Base-by-base conservation (phyloP, 2,329 filamentous ascomycete genomes). In the Neofusicoccum sp. region DNA sequence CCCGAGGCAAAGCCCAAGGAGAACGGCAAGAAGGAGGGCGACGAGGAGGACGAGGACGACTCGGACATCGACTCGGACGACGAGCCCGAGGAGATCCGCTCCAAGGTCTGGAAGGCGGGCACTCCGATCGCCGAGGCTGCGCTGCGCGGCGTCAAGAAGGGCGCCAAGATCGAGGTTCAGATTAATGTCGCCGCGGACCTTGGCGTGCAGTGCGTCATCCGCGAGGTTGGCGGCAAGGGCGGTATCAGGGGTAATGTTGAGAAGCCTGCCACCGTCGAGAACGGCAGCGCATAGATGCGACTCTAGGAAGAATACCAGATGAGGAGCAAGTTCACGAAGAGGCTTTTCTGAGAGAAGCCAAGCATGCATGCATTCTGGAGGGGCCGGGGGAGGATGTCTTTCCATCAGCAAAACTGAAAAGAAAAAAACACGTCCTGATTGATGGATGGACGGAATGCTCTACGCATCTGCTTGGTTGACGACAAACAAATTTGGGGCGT, bases 51-150 rank as follows among this genome's bases (percentile, higher is more conserved):
- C 63, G 85, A 85, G 64, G 86, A 89, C 59, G 85, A 81, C 0
- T 2, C 66, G 1, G 56, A 63, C 36, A 65, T 67, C 2, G 71
- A 73, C 8, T 56, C 62, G 1, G 64, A 68, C 9, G 69, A 97
- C 39, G 92, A 96, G 70, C 90, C 90, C 62, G 91, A 97, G 78
- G 93, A 97, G 81, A 85, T 88, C 72, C 85, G 93, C 67, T 91
- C 96, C 80, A 93, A 95, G 84, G 83, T 95, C 64, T 97, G 93
- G 92, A 97, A 96, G 84, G 85, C 92, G 52, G 91, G 91, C 70
- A 87, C 84, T 67, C 83, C 89, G 34, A 86, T 99, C 65, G 93
- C 93, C 65, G 95, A 99, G 82, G 89, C 92, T 9, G 90, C 89
- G 36, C 80, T 99, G 75, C 90, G 86, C 77, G 91, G 84, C 64